Evolutionary conservation across 108 stramenopile genomes (phyloP), one percentile per base, ranked within the genome.

Genomic region (Ochromonas danica): DNA sequence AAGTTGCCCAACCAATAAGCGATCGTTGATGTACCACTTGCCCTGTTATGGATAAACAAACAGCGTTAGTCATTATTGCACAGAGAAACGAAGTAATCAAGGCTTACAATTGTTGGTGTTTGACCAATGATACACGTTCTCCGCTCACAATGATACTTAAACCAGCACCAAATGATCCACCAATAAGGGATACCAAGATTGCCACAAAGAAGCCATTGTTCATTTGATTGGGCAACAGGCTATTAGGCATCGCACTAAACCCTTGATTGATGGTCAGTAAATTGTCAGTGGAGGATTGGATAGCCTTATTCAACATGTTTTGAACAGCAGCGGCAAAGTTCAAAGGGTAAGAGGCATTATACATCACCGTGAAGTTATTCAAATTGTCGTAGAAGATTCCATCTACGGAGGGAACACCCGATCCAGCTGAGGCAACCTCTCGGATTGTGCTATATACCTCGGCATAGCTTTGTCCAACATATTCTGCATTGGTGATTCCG

Each of bases 351-450:
- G 72, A 57, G 3, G 72, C 25, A 36, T 75, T 75, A 41, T 75
- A 75, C 72, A 75, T 75, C 72, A 75, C 72, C 43, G 72, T 75
- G 51, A 60, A 45, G 40, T 36, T 75, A 36, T 27, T 75, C 30
- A 36, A 28, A 60, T 42, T 60, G 14, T 27, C 35, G 31, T 42
- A 75, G 10, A 10, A 27, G 28, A 75, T 75, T 6, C 40, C 72
- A 31, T 67, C 25, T 6, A 33, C 25, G 28, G 45, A 45, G 38
- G 72, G 14, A 31, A 22, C 72, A 75, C 51, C 51, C 36, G 38
- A 14, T 35, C 72, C 72, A 28, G 40, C 40, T 36, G 36, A 6
- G 40, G 72, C 17, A 28, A 57, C 30, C 28, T 75, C 43, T 6
- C 10, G 6, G 17, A 75, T 60, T 3, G 17, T 35, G 36, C 38